These are phyloP conservation scores for Arthroderma sp. DNA, from an alignment of 2,329 filamentous ascomycete genomes.

Conservation along the genomic window DNA sequence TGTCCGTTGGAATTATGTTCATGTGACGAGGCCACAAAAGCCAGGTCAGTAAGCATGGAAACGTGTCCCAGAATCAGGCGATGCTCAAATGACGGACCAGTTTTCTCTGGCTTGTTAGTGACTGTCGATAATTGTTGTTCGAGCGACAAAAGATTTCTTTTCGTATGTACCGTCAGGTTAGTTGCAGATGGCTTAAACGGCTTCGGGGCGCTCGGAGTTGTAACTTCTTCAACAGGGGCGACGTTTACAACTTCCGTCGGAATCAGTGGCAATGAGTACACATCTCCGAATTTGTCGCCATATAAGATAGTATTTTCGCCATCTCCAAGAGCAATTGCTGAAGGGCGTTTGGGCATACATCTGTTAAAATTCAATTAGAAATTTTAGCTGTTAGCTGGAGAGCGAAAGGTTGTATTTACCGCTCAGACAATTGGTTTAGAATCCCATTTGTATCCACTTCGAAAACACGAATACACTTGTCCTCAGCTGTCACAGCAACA, in stretches of 20 bases:
- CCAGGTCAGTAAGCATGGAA: constrained; percentile 75
- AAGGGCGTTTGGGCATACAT: constrained; percentile 79
- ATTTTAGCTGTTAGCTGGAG: constrained; percentile 1
- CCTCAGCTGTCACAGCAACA: constrained; percentile 71
- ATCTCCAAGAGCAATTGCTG: constrained; percentile 55
- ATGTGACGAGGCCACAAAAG: constrained; percentile 38
- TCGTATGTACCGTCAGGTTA: constrained; percentile 48
- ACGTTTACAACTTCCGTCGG: constrained; percentile 22
- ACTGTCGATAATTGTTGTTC: constrained; percentile 42
- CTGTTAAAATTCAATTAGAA: constrained; percentile 34
- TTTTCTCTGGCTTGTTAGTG: constrained; percentile 31
- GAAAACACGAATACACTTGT: constrained; percentile 82
- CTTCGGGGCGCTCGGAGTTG: constrained; percentile 14
- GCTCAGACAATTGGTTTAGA: constrained; percentile 56
- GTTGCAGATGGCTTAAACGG: constrained; percentile 41
- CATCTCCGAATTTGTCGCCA: constrained; percentile 94
- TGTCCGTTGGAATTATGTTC: constrained; percentile 30
- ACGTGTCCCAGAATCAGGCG: constrained; percentile 81
- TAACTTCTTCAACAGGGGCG: constrained; percentile 17
- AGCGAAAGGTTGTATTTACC: constrained; percentile 37
- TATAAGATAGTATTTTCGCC: constrained; percentile 62
- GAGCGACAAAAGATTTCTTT: constrained; percentile 45
- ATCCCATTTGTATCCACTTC: constrained; percentile 48
- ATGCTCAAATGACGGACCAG: constrained; percentile 53
- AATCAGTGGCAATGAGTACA: constrained; percentile 72